phyloP scores from a whole-genome alignment of 2,329 filamentous ascomycete species.

The Calycina herbarum region DNA sequence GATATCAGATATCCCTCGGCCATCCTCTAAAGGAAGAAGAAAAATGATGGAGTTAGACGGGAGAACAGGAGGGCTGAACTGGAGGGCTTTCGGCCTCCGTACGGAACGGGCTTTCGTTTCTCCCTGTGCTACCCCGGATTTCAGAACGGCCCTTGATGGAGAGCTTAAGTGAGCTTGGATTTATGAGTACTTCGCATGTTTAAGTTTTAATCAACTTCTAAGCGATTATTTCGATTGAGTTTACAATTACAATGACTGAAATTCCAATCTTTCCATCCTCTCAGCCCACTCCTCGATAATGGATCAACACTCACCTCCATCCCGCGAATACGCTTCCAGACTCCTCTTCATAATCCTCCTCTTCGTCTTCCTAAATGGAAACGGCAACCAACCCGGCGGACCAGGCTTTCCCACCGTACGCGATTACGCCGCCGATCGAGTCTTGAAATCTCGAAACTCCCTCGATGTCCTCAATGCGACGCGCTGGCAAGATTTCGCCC shows the following conservation, averaged over 20 bases:
- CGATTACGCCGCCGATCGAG: conserved; percentile 46
- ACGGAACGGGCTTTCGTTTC: too few relatives aligned
- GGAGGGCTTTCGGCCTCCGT: too few relatives aligned
- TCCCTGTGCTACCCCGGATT: too few relatives aligned
- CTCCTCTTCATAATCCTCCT: conserved; percentile 34
- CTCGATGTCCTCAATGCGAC: conserved; percentile 56
- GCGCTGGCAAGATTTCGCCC: conserved; percentile 60
- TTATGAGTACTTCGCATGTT: not conserved
- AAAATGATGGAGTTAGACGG: too few relatives aligned
- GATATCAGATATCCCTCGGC: too few relatives aligned
- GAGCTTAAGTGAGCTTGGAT: too few relatives aligned
- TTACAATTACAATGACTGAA: not conserved
- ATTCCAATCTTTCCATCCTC: not conserved
- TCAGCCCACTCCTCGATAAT: conserved; percentile 6
- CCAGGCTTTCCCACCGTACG: conserved; percentile 46
- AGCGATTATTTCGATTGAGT: not conserved
- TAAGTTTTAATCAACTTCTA: not conserved
- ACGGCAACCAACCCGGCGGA: conserved; percentile 29
- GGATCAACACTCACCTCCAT: conserved; percentile 6
- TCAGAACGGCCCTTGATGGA: too few relatives aligned
- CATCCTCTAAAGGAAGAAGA: too few relatives aligned
- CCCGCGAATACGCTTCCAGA: conserved; percentile 33
- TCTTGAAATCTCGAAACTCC: conserved; percentile 53
- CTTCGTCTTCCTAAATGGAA: conserved; percentile 36
- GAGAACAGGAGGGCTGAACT: too few relatives aligned